Percentiles rank a stretch among this genome's conserved stretches.
These are phyloP conservation scores for Fusarium kyushuense DNA, from an alignment of 2,329 filamentous ascomycete genomes.

Conservation along the genomic window DNA sequence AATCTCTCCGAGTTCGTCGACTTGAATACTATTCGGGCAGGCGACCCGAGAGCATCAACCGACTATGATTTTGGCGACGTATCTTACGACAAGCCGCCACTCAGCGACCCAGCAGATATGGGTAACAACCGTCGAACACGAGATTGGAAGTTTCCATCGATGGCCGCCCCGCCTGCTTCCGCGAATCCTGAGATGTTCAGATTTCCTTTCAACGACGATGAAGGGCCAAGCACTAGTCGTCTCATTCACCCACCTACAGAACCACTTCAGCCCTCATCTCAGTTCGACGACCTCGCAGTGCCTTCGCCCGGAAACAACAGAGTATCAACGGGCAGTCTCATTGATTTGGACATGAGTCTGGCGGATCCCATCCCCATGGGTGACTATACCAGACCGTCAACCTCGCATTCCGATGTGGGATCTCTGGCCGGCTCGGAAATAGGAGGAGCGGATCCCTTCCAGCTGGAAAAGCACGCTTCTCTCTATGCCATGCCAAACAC, in stretches of 20 bases:
- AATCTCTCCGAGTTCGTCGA: conserved; percentile 70
- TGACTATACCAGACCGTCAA: conserved; percentile 67
- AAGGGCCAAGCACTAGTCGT: conserved; percentile 51
- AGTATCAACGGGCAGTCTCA: conserved; percentile 60
- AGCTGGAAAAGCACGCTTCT: conserved; percentile 72
- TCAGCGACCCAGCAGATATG: conserved; percentile 69
- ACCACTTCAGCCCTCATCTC: conserved; percentile 58
- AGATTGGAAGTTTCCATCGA: conserved; percentile 70
- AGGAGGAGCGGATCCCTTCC: conserved; percentile 69
- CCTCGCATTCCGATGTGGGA: conserved; percentile 69
- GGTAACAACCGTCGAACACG: conserved; percentile 64
- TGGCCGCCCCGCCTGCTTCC: conserved; percentile 63
- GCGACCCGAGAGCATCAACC: conserved; percentile 59
- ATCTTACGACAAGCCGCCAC: conserved; percentile 61
- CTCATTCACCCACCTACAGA: conserved; percentile 67
- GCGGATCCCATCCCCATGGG: conserved; percentile 60
- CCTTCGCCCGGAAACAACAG: conserved; percentile 55
- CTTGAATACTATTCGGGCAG: conserved; percentile 70
- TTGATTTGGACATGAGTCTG: conserved; percentile 68
- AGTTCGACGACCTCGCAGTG: conserved; percentile 57
- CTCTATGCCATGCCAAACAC: conserved; percentile 60
- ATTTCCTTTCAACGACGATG: conserved; percentile 60
- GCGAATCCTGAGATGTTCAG: conserved; percentile 65
- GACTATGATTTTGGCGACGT: conserved; percentile 63
- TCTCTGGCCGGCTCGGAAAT: conserved; percentile 69